phyloP scores from a whole-genome alignment of 73 alveolate species.

The Breviolum minutum region DNA sequence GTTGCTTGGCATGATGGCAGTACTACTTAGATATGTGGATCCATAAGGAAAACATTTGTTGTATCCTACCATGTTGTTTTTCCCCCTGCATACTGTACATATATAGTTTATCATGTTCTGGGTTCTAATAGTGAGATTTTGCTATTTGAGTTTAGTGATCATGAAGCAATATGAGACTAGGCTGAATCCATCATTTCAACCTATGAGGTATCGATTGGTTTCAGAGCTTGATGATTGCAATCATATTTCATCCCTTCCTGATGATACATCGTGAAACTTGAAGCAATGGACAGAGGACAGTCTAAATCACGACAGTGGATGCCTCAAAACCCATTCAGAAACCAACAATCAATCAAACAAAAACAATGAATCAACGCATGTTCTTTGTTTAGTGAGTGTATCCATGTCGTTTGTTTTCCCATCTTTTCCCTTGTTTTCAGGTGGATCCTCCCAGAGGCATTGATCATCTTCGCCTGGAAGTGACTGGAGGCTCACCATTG shows the following conservation, averaged over 20 bases:
- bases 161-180: background rate
- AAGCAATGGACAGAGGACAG: too few relatives aligned
- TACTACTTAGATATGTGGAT: background rate
- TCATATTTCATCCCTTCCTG: too few relatives aligned
- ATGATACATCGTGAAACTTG: too few relatives aligned
- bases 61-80: background rate
- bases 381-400: too few relatives aligned
- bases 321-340: too few relatives aligned
- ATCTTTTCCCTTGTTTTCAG: background rate
- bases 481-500: constrained; percentile 29
- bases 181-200: too few relatives aligned
- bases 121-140: background rate
- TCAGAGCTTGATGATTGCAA: too few relatives aligned
- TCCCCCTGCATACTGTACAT: too few relatives aligned
- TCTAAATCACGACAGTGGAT: too few relatives aligned
- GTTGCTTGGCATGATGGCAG: background rate
- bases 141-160: background rate
- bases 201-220: too few relatives aligned
- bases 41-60: background rate
- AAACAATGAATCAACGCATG: too few relatives aligned
- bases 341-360: background rate
- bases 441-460: constrained; percentile 15
- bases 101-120: background rate
- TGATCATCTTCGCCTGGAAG: background rate
- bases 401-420: too few relatives aligned